These are phyloP conservation scores for Plantago lanceolata DNA, from an alignment of 305 asterid genomes.

Conservation along the genomic window DNA sequence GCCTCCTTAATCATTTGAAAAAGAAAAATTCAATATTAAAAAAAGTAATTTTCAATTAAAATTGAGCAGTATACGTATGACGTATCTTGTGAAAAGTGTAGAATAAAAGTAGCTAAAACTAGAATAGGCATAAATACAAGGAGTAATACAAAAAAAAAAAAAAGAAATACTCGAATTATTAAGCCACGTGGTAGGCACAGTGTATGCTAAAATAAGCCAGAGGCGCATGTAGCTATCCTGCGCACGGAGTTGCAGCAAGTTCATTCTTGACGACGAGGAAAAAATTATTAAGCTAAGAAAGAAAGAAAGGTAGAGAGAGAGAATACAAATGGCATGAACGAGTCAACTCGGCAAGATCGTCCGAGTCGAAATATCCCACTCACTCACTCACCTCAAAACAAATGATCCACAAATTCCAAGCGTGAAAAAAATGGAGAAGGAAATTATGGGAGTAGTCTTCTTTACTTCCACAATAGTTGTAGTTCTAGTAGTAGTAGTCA, in stretches of 20 bases:
- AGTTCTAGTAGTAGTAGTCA: no score
- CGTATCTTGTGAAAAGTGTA: no score
- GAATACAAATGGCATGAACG: conserved; percentile 25
- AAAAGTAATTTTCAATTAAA: no score
- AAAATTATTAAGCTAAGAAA: conserved; percentile 22
- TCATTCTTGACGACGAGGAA: no score
- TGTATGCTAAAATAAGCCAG: conserved; percentile 27
- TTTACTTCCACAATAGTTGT: conserved; percentile 29
- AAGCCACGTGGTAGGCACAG: conserved; percentile 23
- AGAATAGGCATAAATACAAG: no score
- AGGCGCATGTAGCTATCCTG: conserved; percentile 29
- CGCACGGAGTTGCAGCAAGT: conserved; percentile 55
- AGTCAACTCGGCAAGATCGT: conserved; percentile 35
- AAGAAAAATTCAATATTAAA: no score
- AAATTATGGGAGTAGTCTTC: conserved; percentile 44
- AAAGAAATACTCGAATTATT: no score
- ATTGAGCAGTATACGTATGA: no score
- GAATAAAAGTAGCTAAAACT: no score
- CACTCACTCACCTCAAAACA: conserved; percentile 7
- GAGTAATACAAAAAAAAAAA: no score
- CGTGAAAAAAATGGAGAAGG: conserved; percentile 83
- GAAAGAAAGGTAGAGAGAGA: conserved; percentile 25
- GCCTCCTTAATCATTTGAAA: no score
- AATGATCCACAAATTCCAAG: conserved; percentile 37
- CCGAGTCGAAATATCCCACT: no score